Percentiles rank a stretch among this genome's conserved stretches.
These are phyloP conservation scores for Eutrema yunnanense DNA, from an alignment of 345 rosid genomes.

Conservation along the genomic window DNA sequence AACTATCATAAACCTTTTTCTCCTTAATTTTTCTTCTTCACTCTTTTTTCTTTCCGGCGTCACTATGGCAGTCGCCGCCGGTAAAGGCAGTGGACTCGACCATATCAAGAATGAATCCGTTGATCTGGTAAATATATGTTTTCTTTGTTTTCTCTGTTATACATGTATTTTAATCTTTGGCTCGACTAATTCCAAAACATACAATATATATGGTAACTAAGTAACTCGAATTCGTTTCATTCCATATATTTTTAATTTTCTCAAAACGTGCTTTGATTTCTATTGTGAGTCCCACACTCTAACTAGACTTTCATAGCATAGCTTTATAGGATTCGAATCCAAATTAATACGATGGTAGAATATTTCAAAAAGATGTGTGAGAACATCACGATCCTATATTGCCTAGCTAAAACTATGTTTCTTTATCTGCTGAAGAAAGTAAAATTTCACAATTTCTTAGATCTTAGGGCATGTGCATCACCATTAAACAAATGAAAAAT, in stretches of 20 bases:
- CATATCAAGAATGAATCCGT: conserved; percentile 68
- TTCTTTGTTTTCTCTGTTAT: neutral
- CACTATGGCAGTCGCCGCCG: conserved; percentile 21
- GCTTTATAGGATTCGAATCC: neutral
- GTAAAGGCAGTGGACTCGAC: conserved; percentile 46
- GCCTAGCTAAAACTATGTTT: neutral
- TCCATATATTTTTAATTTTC: neutral
- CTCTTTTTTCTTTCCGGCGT: neutral
- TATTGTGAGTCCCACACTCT: neutral
- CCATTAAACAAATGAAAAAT: too few species aligned
- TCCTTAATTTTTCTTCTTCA: neutral
- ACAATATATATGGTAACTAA: neutral
- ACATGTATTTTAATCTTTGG: neutral
- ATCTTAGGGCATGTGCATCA: too few species aligned
- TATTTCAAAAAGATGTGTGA: neutral
- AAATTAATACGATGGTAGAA: neutral
- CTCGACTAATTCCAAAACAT: neutral
- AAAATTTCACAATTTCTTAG: neutral
- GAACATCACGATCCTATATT: neutral
- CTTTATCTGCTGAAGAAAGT: neutral
- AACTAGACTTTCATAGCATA: neutral
- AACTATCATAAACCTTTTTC: neutral
- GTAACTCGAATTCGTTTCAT: neutral
- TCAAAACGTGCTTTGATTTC: neutral
- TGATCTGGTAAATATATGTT: conserved; percentile 43